phyloP scores from a whole-genome alignment of 352 stramenopile species.

The Phytophthora multivora region DNA sequence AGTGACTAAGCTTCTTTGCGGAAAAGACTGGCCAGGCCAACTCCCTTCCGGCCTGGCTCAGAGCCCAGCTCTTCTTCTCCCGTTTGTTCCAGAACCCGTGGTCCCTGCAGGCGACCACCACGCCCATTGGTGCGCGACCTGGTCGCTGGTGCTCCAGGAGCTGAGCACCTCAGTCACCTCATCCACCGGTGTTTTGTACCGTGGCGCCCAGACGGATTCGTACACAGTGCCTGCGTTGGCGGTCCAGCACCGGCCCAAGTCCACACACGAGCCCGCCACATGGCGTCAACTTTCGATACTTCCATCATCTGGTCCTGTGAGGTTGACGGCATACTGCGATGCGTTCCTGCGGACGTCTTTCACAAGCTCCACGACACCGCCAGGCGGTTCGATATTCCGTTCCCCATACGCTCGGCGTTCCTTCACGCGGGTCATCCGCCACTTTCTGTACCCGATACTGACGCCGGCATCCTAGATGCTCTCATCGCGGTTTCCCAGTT shows the following conservation, averaged over 20 bases:
- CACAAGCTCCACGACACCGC: neutral
- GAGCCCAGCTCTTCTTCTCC: neutral
- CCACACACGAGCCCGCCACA: neutral
- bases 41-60: neutral
- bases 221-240: neutral
- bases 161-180: neutral
- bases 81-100: neutral
- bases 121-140: neutral
- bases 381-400: neutral
- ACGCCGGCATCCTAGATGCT: constrained; percentile 1
- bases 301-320: neutral
- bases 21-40: neutral
- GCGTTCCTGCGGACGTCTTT: neutral
- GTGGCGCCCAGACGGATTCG: neutral
- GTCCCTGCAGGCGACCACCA: neutral
- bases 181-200: neutral
- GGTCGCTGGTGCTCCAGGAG: constrained; percentile 8
- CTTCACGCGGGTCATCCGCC: neutral
- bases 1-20: neutral
- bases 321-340: neutral
- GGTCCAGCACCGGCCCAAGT: neutral
- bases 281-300: neutral
- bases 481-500: neutral
- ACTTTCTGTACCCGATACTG: neutral
- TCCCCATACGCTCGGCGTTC: neutral